Base-by-base conservation (phyloP, 108 stramenopile genomes). In the Cylindrotheca closterium region DNA sequence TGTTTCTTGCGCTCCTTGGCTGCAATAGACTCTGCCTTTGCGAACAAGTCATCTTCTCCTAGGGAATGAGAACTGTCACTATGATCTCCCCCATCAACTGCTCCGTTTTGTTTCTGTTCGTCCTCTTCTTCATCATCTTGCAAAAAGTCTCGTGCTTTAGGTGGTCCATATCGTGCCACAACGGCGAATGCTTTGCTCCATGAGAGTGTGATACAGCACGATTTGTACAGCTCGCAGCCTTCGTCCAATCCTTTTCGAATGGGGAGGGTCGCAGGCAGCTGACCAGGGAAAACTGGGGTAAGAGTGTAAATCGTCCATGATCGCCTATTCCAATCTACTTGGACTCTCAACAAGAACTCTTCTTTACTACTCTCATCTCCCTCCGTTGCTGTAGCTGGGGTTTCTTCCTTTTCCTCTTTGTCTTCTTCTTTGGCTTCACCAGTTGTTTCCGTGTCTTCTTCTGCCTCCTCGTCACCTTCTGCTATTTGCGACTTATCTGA, bases 111-210 rank as follows among this genome's bases (percentile, higher is more conserved):
- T 10, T 42, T 15, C 7, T 42, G 10, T 7, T 42, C 37, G 15
- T 42, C 37, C 7, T 42, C 37, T 10, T 42, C 37, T 7, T 42
- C 37, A 7, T 15, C 58, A 4, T 42, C 31, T 22, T 59, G 19
- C 30, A 33, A 34, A 21, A 32, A 48, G 42, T 58, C 34, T 47
- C 28, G 34, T 4, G 26, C 2, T 3, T 46, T 50, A 22, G 81
- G 81, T 21, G 73, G 60, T 5, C 81, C 76, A 60, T 78, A 82
- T 3, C 61, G 53, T 10, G 67, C 59, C 0, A 63, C 68, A 1
- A 82, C 57, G 3, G 65, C 72, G 22, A 78, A 45, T 53, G 70
- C 73, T 29, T 75, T 53, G 31, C 62, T 58, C 81, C 81, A 82
- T 29, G 77, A 69, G 18, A 82, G 69, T 0, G 72, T 66, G 26